Evolutionary conservation across 768 basidiomycete genomes (phyloP), one percentile per base, ranked within the genome.

Genomic region (Hypholoma fasciculare): DNA sequence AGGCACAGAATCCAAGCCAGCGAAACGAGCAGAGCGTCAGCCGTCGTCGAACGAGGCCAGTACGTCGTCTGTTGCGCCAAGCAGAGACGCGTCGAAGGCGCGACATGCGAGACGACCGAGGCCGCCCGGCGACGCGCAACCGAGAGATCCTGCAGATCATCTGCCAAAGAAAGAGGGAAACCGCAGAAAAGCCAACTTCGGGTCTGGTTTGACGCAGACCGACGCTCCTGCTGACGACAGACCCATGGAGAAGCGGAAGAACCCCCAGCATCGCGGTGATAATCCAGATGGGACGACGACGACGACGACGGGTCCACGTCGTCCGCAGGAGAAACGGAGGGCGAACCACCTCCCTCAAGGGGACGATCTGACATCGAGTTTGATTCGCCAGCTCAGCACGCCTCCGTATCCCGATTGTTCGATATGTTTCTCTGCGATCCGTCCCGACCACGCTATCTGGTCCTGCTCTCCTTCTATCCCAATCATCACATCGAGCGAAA

Each of bases 401-500:
- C 82, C 87, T 0, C 91, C 93, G 2, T 90, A 84, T 61, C 81
- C 85, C 0, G 92, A 93, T 66, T 94, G 92, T 63, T 76, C 85
- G 17, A 96, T 89, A 63, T 98, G 96, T 69, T 95, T 95, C 71
- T 84, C 82, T 36, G 61, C 87, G 0, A 86, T 98, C 42, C 82
- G 85, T 36, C 94, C 94, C 2, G 82, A 83, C 3, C 88, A 96
- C 55, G 81, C 84, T 3, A 92, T 88, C 0, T 96, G 94, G 92
- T 94, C 92, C 0, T 98, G 96, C 70, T 86, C 88, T 8, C 87
- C 89, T 2, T 78, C 82, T 0, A 78, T 78, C n/a, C 76, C 81
- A 1, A 73, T 80, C 9, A 61, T 80, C 30, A 67, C 68, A 13
- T 60, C 70, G 7, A 69, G 63, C 23, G 72, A 73, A 23, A 66